Evolutionary conservation across 163 green algal species (phyloP).

Genomic region (Botryococcus braunii): DNA sequence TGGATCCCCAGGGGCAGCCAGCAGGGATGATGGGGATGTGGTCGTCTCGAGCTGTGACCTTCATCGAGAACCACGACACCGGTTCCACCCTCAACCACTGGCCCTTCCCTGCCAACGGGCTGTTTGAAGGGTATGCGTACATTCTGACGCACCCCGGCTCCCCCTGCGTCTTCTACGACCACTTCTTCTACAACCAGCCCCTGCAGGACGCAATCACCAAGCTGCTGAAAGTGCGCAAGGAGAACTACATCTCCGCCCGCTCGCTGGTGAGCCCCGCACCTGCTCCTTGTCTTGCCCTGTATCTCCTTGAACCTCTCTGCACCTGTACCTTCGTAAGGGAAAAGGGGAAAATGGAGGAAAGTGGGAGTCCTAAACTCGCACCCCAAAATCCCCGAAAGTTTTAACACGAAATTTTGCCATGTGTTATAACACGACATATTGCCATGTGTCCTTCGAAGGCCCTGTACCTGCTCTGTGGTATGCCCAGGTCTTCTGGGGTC

Average conservation of each 20-base stretch:
- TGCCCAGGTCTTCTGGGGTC: no score
- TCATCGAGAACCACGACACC: slow-evolving; percentile 83
- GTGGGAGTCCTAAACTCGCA: not conserved
- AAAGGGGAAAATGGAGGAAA: not conserved
- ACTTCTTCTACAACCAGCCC: slow-evolving; percentile 35
- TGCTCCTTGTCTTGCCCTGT: not conserved
- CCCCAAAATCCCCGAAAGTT: not conserved
- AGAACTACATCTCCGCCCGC: slow-evolving; percentile 53
- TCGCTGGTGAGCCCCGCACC: no score
- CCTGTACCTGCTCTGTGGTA: not conserved
- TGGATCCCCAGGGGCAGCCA: slow-evolving; percentile 70
- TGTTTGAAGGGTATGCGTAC: slow-evolving; percentile 83
- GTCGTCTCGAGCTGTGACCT: slow-evolving; percentile 81
- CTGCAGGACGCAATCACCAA: slow-evolving; percentile 47
- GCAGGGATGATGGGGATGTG: slow-evolving; percentile 80
- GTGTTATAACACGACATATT: not conserved
- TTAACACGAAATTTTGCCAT: no score
- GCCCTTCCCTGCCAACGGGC: slow-evolving; percentile 76
- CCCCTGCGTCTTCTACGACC: slow-evolving; percentile 85
- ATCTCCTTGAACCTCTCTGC: not conserved
- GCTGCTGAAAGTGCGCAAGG: slow-evolving; percentile 56
- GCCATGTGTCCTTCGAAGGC: not conserved
- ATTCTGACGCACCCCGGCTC: slow-evolving; percentile 86
- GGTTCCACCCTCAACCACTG: slow-evolving; percentile 85
- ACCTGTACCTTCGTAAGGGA: not conserved